Percentiles rank a stretch among this genome's conserved stretches.
Evolutionary conservation across 2,329 filamentous ascomycete species (phyloP).

Genomic region (Diaporthe sp.): DNA sequence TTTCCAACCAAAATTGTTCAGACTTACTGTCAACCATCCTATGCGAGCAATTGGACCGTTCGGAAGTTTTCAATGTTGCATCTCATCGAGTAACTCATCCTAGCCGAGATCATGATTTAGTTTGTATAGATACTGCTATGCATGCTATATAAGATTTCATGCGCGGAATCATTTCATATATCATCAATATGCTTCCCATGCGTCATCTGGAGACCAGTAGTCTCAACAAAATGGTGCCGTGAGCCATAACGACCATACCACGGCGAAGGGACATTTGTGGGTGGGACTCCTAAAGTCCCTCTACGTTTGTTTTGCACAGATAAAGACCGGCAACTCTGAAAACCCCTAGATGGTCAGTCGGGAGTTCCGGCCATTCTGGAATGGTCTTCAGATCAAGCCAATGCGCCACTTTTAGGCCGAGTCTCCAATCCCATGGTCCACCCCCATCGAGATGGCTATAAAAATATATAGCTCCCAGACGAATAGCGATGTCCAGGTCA

Average conservation of each 20-base stretch:
- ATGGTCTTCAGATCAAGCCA: neutral
- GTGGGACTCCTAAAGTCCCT: no score
- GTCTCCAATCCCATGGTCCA: neutral
- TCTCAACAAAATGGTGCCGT: neutral
- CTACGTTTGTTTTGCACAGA: no score
- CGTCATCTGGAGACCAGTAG: neutral
- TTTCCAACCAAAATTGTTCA: no score
- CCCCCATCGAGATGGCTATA: no score
- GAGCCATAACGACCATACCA: neutral
- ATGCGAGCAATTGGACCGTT: neutral
- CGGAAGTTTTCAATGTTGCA: neutral
- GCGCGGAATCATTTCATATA: neutral
- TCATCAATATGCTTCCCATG: neutral
- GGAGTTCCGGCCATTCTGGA: no score
- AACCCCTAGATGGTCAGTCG: neutral
- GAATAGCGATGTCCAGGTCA: neutral
- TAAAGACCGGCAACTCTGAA: rapidly evolving
- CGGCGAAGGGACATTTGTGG: no score
- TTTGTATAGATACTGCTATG: neutral
- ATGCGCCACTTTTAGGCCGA: neutral
- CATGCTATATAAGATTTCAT: neutral
- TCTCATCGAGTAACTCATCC: neutral
- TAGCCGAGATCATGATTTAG: no score
- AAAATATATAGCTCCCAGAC: neutral
- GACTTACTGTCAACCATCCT: neutral